Percentiles rank a stretch among this genome's conserved stretches.
phyloP scores from a whole-genome alignment of 169 alveolate species.

The Cryptosporidium baileyi region DNA sequence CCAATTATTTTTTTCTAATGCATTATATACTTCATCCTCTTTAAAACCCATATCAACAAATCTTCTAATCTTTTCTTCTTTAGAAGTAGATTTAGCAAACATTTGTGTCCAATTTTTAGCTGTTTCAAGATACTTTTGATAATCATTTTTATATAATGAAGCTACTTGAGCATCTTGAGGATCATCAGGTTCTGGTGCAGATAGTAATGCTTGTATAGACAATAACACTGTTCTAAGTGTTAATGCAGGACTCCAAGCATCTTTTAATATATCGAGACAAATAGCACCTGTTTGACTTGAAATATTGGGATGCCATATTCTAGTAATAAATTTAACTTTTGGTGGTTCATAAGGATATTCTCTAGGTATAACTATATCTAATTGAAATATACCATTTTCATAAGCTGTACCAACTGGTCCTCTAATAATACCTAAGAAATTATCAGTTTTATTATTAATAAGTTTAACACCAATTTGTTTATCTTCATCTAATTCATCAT shows the following conservation, averaged over 20 bases:
- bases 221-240: slow-evolving; percentile 92
- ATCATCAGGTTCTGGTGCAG: slow-evolving; percentile 84
- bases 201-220: slow-evolving; percentile 80
- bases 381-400: slow-evolving; percentile 89
- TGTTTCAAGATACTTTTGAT: slow-evolving; percentile 72
- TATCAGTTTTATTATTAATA: slow-evolving; percentile 7
- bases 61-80: slow-evolving; percentile 78
- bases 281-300: slow-evolving; percentile 93
- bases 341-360: slow-evolving; percentile 95
- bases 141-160: slow-evolving; percentile 77
- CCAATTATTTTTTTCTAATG: slow-evolving; percentile 83
- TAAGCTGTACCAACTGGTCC: slow-evolving; percentile 89
- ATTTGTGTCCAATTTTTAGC: slow-evolving; percentile 81
- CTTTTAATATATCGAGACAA: slow-evolving; percentile 92
- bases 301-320: slow-evolving; percentile 97
- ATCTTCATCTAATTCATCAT: slow-evolving; percentile 37
- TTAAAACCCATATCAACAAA: slow-evolving; percentile 81
- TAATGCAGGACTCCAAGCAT: slow-evolving; percentile 98
- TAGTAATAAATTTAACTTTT: slow-evolving; percentile 90
- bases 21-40: slow-evolving; percentile 74
- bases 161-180: slow-evolving; percentile 87
- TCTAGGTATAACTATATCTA: slow-evolving; percentile 90
- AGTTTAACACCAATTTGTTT: slow-evolving; percentile 28
- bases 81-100: slow-evolving; percentile 76
- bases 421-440: slow-evolving; percentile 43